A percentile compares a stretch with the other conserved stretches of the same genome.
phyloP scores from a whole-genome alignment of 306 rosid species.

The Hippophae rhamnoides region DNA sequence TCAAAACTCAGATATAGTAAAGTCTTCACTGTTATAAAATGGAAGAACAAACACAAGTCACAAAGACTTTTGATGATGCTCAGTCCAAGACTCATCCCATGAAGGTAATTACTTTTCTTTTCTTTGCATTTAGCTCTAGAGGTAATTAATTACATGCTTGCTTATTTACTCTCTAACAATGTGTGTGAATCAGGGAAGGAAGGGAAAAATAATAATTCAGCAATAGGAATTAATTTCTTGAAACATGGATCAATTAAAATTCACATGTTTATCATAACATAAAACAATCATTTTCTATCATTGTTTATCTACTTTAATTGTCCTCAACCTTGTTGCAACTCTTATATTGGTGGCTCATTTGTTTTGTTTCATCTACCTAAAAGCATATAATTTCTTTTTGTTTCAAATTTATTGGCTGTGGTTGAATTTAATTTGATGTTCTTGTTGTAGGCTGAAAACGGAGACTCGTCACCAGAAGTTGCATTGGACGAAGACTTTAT shows the following conservation, averaged over 20 bases:
- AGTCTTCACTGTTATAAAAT: conserved; percentile 18
- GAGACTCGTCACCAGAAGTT: conserved; percentile 40
- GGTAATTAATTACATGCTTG: neutral
- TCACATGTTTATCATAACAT: too few relatives aligned
- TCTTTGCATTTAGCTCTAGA: too few relatives aligned
- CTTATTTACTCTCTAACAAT: neutral
- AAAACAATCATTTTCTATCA: too few relatives aligned
- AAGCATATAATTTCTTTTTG: neutral
- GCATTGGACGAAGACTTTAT: conserved; percentile 84
- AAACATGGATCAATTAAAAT: too few relatives aligned
- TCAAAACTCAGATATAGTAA: conserved; percentile 11
- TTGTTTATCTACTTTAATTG: too few relatives aligned
- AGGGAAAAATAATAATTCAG: too few relatives aligned
- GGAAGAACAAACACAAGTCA: conserved; percentile 56
- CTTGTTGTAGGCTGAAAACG: conserved; percentile 42
- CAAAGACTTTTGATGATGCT: conserved; percentile 40
- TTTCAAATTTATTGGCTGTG: neutral
- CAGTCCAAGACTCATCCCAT: conserved; percentile 24
- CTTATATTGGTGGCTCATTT: neutral
- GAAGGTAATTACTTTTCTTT: conserved; percentile 37
- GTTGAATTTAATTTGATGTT: conserved; percentile 1
- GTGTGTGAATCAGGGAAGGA: too few relatives aligned
- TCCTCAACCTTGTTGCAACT: neutral
- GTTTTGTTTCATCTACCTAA: too few relatives aligned
- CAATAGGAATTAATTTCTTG: too few relatives aligned